Conservation (phyloP, 2,329 filamentous ascomycete species). For the Microdochium nivale region DNA sequence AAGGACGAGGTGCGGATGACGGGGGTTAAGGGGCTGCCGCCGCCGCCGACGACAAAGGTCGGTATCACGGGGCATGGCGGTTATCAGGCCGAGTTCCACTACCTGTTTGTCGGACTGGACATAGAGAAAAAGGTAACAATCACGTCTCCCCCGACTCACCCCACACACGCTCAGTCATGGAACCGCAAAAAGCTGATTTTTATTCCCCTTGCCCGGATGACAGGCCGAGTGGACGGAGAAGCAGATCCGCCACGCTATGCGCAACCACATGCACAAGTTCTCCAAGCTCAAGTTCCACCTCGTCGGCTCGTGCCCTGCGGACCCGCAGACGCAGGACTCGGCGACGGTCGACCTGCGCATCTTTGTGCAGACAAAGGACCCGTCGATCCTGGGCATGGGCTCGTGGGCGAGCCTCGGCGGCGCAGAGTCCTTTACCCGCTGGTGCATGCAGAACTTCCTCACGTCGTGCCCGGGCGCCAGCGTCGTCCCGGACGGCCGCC, state of each 20-base stretch:
- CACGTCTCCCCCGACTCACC: too few species aligned
- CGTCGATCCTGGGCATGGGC: not conserved
- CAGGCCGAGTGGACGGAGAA: conserved; percentile 9
- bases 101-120: conserved; percentile 1
- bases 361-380: conserved; percentile 6
- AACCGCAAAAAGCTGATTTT: too few species aligned
- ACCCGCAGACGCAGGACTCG: conserved; percentile 5
- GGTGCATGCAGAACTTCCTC: not conserved
- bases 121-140: conserved; percentile 3
- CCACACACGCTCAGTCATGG: too few species aligned
- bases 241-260: conserved; percentile 20
- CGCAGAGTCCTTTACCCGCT: not conserved
- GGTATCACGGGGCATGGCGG: conserved; percentile 24
- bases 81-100: conserved; percentile 17
- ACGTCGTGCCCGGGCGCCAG: not conserved
- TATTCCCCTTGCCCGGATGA: too few species aligned
- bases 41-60: conserved; percentile 25
- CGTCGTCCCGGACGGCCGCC: not conserved
- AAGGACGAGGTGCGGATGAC: conserved; percentile 8
- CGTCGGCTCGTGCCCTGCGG: conserved; percentile 2
- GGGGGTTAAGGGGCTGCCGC: conserved; percentile 20
- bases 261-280: conserved; percentile 4
- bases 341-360: conserved; percentile 7
- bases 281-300: conserved; percentile 6
- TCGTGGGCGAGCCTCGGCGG: not conserved